These are phyloP conservation scores for Aspergillus ellipticus DNA, from an alignment of 495 filamentous ascomycete genomes.

Conservation along the genomic window DNA sequence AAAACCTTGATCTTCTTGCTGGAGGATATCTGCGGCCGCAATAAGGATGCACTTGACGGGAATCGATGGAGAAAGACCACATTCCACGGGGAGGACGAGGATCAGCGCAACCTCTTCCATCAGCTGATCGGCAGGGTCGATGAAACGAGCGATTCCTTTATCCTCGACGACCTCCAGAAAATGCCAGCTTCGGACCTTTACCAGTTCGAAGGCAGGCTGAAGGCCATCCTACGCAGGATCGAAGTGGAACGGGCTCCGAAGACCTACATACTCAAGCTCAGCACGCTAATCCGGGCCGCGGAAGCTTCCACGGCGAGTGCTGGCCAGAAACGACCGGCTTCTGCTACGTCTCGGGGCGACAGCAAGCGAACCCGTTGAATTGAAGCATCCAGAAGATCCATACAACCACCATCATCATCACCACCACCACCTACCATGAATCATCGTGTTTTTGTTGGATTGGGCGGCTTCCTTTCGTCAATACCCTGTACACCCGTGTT, in stretches of 20 bases:
- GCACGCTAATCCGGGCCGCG: slow-evolving; percentile 26
- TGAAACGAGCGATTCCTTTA: slow-evolving; percentile 35
- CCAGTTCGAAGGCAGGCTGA: slow-evolving; percentile 29
- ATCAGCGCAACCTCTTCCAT: slow-evolving; percentile 48
- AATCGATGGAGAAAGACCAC: slow-evolving; percentile 36
- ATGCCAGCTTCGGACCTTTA: slow-evolving; percentile 32
- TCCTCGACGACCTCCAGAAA: slow-evolving; percentile 40
- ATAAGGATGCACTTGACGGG: slow-evolving; percentile 42
- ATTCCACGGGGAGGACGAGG: slow-evolving; percentile 42
- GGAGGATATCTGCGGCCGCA: slow-evolving; percentile 40
- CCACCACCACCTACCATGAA: not conserved
- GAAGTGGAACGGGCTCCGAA: slow-evolving; percentile 41
- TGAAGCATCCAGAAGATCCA: no score
- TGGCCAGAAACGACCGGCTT: slow-evolving; percentile 37
- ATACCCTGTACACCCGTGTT: slow-evolving; percentile 11
- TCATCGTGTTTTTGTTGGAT: not conserved
- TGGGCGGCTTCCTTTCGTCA: not conserved
- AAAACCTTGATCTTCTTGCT: slow-evolving; percentile 42
- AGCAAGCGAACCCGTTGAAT: slow-evolving; percentile 37
- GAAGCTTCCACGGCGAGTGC: slow-evolving; percentile 23
- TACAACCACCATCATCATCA: no score
- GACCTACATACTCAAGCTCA: slow-evolving; percentile 33
- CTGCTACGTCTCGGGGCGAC: slow-evolving; percentile 21
- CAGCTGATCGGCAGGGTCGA: slow-evolving; percentile 43
- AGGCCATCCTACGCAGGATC: slow-evolving; percentile 32